phyloP scores from a whole-genome alignment of 768 basidiomycete species.

The Naganishia vaughanmartiniae region DNA sequence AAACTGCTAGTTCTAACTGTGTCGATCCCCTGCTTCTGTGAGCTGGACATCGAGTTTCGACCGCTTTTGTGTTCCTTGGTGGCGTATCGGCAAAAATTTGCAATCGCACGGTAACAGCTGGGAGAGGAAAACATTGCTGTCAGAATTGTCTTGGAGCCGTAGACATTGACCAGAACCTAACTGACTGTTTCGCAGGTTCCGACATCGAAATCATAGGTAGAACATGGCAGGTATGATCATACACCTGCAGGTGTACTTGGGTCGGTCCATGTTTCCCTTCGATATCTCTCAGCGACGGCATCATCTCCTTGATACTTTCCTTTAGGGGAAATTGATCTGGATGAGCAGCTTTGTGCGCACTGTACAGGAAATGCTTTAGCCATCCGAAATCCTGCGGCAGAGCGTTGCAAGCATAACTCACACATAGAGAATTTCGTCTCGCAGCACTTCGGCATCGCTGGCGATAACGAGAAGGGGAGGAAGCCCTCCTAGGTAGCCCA shows the following conservation, averaged over 20 bases:
- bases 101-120: conserved; percentile 52
- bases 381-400: neutral
- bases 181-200: conserved; percentile 48
- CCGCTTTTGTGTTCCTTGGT: neutral
- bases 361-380: conserved; percentile 30
- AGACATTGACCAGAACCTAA: no score
- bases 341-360: conserved; percentile 84
- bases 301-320: conserved; percentile 56
- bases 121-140: no score
- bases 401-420: conserved; percentile 30
- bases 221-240: conserved; percentile 82
- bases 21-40: neutral
- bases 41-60: conserved; percentile 4
- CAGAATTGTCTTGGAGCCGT: no score
- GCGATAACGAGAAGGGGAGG: conserved; percentile 81
- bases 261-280: conserved; percentile 58
- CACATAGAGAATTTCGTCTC: conserved; percentile 89
- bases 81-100: conserved; percentile 50
- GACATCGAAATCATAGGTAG: conserved; percentile 64
- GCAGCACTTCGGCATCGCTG: conserved; percentile 83
- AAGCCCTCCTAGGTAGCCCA: conserved; percentile 80
- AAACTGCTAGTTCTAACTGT: neutral
- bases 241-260: conserved; percentile 85
- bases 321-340: conserved; percentile 70
- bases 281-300: conserved; percentile 50